Evolutionary conservation across 2,329 filamentous ascomycete species (phyloP).

Genomic region (Cryphonectria naterciae): DNA sequence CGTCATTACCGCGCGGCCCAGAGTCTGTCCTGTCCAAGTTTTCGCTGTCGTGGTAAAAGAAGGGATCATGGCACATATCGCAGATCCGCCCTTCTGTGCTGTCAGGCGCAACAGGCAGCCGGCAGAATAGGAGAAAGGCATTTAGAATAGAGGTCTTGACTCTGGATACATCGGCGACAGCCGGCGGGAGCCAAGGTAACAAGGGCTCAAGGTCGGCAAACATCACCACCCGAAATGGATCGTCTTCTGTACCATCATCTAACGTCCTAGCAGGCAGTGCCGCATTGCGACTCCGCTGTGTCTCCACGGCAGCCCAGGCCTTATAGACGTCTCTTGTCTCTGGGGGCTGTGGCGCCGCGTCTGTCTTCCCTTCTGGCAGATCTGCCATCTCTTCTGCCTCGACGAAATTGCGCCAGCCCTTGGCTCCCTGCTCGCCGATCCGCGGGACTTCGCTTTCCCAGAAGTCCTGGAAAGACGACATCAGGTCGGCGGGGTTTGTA

Average conservation of each 20-base stretch:
- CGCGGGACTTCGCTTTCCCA: slow-evolving; percentile 86
- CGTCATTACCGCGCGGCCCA: not conserved
- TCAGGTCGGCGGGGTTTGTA: slow-evolving; percentile 6
- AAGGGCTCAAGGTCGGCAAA: slow-evolving; percentile 74
- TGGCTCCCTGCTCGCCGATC: slow-evolving; percentile 73
- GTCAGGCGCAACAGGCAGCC: slow-evolving; percentile 57
- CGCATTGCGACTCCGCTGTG: slow-evolving; percentile 49
- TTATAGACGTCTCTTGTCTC: slow-evolving; percentile 51
- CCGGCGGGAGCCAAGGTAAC: slow-evolving; percentile 58
- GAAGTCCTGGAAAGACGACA: slow-evolving; percentile 66
- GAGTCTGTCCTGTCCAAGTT: slow-evolving; percentile 33
- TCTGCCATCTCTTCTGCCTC: slow-evolving; percentile 43
- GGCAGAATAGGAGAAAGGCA: slow-evolving; percentile 68
- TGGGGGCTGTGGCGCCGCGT: slow-evolving; percentile 30
- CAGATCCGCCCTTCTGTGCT: slow-evolving; percentile 34
- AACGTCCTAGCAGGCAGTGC: slow-evolving; percentile 71
- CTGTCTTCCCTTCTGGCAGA: slow-evolving; percentile 44
- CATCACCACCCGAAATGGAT: slow-evolving; percentile 82
- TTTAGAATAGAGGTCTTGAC: slow-evolving; percentile 5
- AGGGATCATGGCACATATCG: slow-evolving; percentile 55
- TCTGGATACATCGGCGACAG: slow-evolving; percentile 34
- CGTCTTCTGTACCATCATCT: slow-evolving; percentile 76
- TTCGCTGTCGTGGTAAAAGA: slow-evolving; percentile 45
- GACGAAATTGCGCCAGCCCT: slow-evolving; percentile 69
- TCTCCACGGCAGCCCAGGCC: slow-evolving; percentile 60